A percentile compares a stretch with the other conserved stretches of the same genome.
Conservation (phyloP, 805 yeast genomes). For the Saccharomycopsis microspora region DNA sequence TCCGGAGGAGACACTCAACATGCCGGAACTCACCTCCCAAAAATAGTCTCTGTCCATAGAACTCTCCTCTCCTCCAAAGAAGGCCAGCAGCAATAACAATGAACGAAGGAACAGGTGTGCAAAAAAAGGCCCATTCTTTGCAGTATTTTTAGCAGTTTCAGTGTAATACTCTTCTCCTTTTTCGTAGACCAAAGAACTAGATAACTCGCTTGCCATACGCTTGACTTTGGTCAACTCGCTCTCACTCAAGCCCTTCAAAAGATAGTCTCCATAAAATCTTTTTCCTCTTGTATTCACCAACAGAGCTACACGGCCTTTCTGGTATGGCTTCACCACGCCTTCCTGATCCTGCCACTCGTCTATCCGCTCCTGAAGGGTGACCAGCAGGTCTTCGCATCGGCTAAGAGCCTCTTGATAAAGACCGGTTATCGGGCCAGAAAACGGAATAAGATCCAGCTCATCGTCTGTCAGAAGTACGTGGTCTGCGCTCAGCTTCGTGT, state of each 20-base stretch:
- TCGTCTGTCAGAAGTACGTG: slow-evolving; percentile 12
- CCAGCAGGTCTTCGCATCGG: background rate
- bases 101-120: too few species aligned
- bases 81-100: too few species aligned
- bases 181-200: background rate
- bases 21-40: too few species aligned
- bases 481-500: slow-evolving; percentile 1
- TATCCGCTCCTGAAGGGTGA: slow-evolving; percentile 7
- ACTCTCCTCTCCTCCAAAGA: too few species aligned
- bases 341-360: slow-evolving; percentile 15
- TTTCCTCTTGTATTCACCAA: background rate
- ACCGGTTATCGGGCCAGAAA: background rate
- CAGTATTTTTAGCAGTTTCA: too few species aligned
- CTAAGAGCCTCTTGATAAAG: slow-evolving; percentile 3
- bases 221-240: slow-evolving; percentile 8
- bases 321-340: background rate
- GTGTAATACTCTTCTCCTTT: too few species aligned
- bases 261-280: slow-evolving; percentile 15
- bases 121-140: too few species aligned
- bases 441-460: background rate
- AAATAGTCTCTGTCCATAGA: too few species aligned
- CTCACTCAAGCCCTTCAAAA: slow-evolving; percentile 7
- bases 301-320: background rate
- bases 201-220: slow-evolving; percentile 1
- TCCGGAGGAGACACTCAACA: too few species aligned